phyloP scores from a whole-genome alignment of 2,329 filamentous ascomycete species.

The Penicillium hordei region DNA sequence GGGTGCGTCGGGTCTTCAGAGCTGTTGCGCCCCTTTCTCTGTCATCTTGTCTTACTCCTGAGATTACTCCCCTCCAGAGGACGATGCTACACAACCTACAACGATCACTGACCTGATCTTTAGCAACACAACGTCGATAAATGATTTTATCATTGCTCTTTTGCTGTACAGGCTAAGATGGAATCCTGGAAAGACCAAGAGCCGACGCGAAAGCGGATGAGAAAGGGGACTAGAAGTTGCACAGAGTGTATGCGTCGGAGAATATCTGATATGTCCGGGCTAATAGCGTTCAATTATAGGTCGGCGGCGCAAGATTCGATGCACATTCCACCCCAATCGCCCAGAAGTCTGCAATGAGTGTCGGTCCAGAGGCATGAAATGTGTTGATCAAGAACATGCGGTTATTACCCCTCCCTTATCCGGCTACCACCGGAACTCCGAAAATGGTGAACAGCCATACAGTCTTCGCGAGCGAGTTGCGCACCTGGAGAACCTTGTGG shows the following conservation, averaged over 20 bases:
- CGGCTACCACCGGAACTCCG: not conserved
- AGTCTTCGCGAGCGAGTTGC: constrained; percentile 42
- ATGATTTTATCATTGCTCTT: not conserved
- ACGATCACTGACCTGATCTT: not conserved
- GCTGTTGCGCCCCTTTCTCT: not conserved
- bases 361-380: constrained; percentile 38
- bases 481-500: constrained; percentile 39
- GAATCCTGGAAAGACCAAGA: constrained; percentile 30
- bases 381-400: constrained; percentile 42
- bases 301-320: constrained; percentile 45
- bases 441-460: constrained; percentile 32
- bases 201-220: constrained; percentile 44
- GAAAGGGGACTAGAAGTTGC: constrained; percentile 47
- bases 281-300: constrained; percentile 22
- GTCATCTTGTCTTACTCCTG: not conserved
- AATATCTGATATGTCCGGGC: not conserved
- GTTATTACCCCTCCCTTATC: constrained; percentile 5
- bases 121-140: not conserved
- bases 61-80: not conserved
- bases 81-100: not conserved
- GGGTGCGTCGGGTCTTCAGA: not conserved
- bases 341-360: constrained; percentile 43
- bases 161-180: constrained; percentile 12
- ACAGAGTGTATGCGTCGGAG: constrained; percentile 36
- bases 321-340: constrained; percentile 38